Evolutionary conservation across 768 basidiomycete genomes (phyloP), one percentile per base, ranked within the genome.

Genomic region (Agaricus sinodeliciosus): DNA sequence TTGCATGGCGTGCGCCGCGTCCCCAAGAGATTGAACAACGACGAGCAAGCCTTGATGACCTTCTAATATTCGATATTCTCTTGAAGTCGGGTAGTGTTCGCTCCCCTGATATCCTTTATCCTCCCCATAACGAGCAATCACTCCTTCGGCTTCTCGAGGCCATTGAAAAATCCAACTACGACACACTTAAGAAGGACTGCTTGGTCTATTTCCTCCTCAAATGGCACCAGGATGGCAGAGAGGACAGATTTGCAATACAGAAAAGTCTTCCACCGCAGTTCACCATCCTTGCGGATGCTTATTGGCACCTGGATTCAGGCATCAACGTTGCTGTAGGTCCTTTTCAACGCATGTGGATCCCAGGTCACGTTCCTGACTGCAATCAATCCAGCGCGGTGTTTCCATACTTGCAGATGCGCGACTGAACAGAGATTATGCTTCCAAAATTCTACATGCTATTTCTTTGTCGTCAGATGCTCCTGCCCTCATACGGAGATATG

Each of bases 161-260:
- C 15, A 86, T 92, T 56, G 73, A 77, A 40, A 57, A 68, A 25
- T 86, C 81, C 0, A 63, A 68, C 3, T 93, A 88, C 57, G 90
- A 93, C 65, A 63, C 69, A 28, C 74, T 92, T 50, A 92, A 92
- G 75, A 83, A 82, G 65, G 84, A 91, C 55, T 89, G 86, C 57
- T 69, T 93, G 41, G 69, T 90, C 1, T 93, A 90, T 67, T 91
- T 83, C 62, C 69, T 93, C 56, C 73, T 93, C 54, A 90, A 87
- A 63, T 90, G 84, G 85, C 80, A 85, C 55, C 72, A 78, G 60
- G 86, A 90, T 62, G 76, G 78, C 4, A 68, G 75, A 63, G 71
- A 86, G 74, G 62, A 73, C 56, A 60, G 65, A 55, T 72, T 88
- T 71, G 67, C 69, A 62, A 49, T 71, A 65, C 65, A 79, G 65